A percentile compares a stretch with the other conserved stretches of the same genome.
Evolutionary conservation across 345 rosid species (phyloP).

Genomic region (Salix koriyanagi): DNA sequence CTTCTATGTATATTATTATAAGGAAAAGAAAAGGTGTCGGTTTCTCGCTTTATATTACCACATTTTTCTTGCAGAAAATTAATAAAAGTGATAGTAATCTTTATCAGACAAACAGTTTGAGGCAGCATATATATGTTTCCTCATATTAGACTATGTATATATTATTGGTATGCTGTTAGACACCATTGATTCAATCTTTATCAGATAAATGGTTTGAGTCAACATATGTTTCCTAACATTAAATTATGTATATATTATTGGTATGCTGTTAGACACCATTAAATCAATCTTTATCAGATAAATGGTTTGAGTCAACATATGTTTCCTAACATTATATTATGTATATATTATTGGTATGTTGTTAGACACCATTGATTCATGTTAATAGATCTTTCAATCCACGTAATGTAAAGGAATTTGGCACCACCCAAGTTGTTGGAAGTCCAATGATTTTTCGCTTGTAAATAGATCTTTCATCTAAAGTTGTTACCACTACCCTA

Average conservation of each 20-base stretch:
- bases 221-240: background rate
- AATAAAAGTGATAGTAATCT: background rate
- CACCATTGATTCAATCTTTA: background rate
- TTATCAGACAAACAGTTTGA: background rate
- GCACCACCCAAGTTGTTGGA: background rate
- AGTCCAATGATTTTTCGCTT: too few species aligned
- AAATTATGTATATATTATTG: background rate
- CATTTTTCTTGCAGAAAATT: background rate
- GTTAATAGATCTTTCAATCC: too few species aligned
- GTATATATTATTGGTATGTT: background rate
- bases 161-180: background rate
- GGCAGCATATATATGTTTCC: background rate
- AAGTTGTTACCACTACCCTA: background rate
- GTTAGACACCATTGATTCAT: background rate
- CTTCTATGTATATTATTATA: background rate
- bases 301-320: background rate
- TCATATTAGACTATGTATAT: background rate
- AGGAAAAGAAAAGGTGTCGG: constrained; percentile 3
- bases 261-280: background rate
- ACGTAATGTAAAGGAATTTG: background rate
- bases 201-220: background rate
- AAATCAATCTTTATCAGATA: background rate
- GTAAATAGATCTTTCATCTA: background rate
- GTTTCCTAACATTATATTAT: background rate
- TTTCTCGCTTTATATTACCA: background rate